Evolutionary conservation across 2,329 filamentous ascomycete genomes (phyloP).

Genomic region (Fusarium citri): DNA sequence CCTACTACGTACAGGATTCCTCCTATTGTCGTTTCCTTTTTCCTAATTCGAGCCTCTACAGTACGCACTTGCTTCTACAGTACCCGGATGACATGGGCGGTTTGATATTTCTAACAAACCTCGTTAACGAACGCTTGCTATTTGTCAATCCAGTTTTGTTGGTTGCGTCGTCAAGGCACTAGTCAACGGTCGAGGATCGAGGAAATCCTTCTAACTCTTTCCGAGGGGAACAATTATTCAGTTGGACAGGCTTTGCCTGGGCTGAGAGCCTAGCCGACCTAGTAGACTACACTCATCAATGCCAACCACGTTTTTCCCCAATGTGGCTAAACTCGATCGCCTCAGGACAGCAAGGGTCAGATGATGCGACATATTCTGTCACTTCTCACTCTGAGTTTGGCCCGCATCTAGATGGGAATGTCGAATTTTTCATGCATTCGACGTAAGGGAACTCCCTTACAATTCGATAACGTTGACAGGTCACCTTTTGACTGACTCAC

Average conservation of each 20-base stretch:
- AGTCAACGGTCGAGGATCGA: neutral
- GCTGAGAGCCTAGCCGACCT: neutral
- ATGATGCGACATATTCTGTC: neutral
- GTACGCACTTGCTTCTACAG: neutral
- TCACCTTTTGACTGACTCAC: constrained; percentile 1
- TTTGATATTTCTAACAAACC: constrained; percentile 13
- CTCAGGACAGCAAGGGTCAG: neutral
- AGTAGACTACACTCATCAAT: neutral
- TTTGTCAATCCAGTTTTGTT: constrained; percentile 2
- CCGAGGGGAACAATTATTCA: neutral
- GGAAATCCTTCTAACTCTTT: neutral
- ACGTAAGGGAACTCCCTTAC: constrained; percentile 18
- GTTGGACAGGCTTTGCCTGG: neutral
- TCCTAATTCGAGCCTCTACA: constrained; percentile 5
- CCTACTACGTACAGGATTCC: neutral
- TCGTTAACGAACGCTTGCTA: constrained; percentile 10
- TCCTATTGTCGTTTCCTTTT: constrained; percentile 3
- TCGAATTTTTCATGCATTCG: constrained; percentile 9
- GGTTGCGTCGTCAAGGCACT: constrained; percentile 1
- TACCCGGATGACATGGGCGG: constrained; percentile 16
- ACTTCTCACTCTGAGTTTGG: neutral
- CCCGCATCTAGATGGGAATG: constrained; percentile 2
- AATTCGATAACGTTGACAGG: constrained; percentile 3
- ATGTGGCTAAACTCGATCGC: neutral
- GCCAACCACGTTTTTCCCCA: constrained; percentile 2